These are phyloP conservation scores for Aspergillus baeticus DNA, from an alignment of 495 filamentous ascomycete species.

Conservation along the genomic window DNA sequence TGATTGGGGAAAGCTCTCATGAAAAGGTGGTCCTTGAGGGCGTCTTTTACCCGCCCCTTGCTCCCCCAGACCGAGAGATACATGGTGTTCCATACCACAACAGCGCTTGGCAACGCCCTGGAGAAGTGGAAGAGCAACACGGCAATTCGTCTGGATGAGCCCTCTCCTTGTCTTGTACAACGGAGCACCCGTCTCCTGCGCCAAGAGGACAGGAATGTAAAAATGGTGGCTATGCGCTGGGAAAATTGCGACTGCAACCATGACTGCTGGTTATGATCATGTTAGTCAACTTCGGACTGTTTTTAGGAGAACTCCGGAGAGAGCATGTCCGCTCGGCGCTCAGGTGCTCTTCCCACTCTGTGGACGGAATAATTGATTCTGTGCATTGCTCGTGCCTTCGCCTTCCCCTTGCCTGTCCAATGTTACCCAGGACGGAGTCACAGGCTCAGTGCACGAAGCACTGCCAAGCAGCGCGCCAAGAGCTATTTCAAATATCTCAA, in stretches of 20 bases:
- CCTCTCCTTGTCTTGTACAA: constrained; percentile 3
- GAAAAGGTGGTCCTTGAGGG: not conserved
- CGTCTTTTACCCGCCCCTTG: constrained; percentile 16
- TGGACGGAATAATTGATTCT: not conserved
- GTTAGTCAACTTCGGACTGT: not conserved
- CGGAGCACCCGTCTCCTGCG: constrained; percentile 1
- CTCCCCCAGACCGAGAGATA: constrained; percentile 10
- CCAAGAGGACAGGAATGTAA: constrained; percentile 8
- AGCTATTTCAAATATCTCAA: constrained; percentile 10
- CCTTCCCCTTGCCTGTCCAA: constrained; percentile 10
- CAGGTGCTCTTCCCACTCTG: not conserved
- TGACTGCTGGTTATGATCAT: not conserved
- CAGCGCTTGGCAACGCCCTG: constrained; percentile 27
- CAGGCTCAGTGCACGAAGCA: not conserved
- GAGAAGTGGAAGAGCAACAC: not conserved
- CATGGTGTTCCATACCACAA: constrained; percentile 21
- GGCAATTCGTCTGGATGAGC: not conserved
- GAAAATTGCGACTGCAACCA: not conserved
- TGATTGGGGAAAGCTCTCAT: not conserved
- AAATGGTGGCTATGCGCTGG: constrained; percentile 4
- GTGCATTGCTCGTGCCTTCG: constrained; percentile 1
- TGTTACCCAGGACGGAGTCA: constrained; percentile 10
- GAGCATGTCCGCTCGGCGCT: constrained; percentile 1
- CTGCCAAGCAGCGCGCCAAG: constrained; percentile 13
- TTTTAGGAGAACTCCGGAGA: not conserved